Conservation (phyloP, 306 rosid genomes). For the Crotalaria pallida region DNA sequence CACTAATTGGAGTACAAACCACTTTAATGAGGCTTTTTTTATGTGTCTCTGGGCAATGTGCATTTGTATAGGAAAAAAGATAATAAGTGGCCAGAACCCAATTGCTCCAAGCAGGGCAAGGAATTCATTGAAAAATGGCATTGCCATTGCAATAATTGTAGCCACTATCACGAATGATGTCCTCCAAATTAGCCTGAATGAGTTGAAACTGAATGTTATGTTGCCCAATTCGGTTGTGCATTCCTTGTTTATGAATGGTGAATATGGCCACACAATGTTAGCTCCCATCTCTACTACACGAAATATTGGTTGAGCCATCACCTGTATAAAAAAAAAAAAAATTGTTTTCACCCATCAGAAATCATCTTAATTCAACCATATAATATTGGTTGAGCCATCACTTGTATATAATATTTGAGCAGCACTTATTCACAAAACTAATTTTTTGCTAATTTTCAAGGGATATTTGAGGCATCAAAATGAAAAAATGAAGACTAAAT, state of each 20-base stretch:
- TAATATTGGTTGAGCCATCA: no score
- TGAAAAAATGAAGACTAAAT: no score
- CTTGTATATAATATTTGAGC: no score
- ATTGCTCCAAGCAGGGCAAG: conserved; percentile 58
- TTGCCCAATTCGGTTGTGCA: neutral
- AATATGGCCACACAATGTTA: conserved; percentile 37
- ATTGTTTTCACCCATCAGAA: neutral
- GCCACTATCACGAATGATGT: conserved; percentile 31
- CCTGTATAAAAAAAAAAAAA: conserved; percentile 15
- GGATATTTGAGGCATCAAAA: no score
- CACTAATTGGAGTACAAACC: conserved; percentile 44
- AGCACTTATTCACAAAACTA: no score
- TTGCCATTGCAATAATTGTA: conserved; percentile 34
- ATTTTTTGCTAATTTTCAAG: no score
- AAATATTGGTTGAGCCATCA: conserved; percentile 48
- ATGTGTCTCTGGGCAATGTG: conserved; percentile 42
- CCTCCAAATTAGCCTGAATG: conserved; percentile 51
- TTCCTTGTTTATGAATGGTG: conserved; percentile 38
- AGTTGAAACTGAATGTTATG: conserved; percentile 21
- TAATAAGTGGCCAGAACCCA: conserved; percentile 59
- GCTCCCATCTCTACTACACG: conserved; percentile 45
- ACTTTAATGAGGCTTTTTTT: conserved; percentile 16
- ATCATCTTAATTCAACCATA: neutral
- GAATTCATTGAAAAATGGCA: conserved; percentile 59
- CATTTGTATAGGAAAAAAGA: conserved; percentile 61